A percentile compares a stretch with the other conserved stretches of the same genome.
These are phyloP conservation scores for Phanerodontia chrysosporium DNA, from an alignment of 768 basidiomycete species.

Conservation along the genomic window DNA sequence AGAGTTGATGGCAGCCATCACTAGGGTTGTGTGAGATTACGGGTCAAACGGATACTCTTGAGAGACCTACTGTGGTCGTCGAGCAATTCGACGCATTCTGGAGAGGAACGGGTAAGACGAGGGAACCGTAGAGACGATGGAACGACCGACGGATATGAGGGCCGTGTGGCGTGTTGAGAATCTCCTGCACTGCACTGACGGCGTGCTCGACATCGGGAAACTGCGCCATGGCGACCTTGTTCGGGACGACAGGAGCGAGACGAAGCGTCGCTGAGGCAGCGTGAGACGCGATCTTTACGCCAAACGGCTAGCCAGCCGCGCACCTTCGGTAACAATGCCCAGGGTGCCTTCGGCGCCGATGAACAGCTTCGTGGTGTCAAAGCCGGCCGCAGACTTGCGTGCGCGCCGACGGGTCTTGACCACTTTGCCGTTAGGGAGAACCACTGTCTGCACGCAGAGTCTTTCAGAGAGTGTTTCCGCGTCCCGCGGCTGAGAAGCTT, in stretches of 20 bases:
- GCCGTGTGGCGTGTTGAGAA: constrained; percentile 64
- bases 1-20: constrained; percentile 75
- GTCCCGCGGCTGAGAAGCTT: constrained; percentile 24
- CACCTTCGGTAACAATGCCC: constrained; percentile 83
- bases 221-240: constrained; percentile 82
- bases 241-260: constrained; percentile 75
- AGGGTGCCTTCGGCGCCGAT: constrained; percentile 87
- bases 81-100: constrained; percentile 86
- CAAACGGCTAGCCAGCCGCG: background rate
- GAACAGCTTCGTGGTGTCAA: constrained; percentile 81
- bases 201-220: constrained; percentile 77
- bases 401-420: constrained; percentile 79
- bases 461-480: background rate
- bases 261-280: constrained; percentile 58
- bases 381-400: constrained; percentile 82
- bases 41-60: background rate
- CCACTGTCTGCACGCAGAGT: constrained; percentile 55
- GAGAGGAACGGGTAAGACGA: constrained; percentile 2
- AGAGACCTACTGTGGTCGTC: constrained; percentile 61
- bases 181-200: constrained; percentile 76
- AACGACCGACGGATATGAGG: constrained; percentile 58
- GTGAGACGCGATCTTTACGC: background rate
- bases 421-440: constrained; percentile 78
- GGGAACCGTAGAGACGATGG: background rate
- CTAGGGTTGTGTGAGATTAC: constrained; percentile 30